A percentile compares a stretch with the other conserved stretches of the same genome.
phyloP scores from a whole-genome alignment of 805 yeast species.

The Spathaspora gorwiae region DNA sequence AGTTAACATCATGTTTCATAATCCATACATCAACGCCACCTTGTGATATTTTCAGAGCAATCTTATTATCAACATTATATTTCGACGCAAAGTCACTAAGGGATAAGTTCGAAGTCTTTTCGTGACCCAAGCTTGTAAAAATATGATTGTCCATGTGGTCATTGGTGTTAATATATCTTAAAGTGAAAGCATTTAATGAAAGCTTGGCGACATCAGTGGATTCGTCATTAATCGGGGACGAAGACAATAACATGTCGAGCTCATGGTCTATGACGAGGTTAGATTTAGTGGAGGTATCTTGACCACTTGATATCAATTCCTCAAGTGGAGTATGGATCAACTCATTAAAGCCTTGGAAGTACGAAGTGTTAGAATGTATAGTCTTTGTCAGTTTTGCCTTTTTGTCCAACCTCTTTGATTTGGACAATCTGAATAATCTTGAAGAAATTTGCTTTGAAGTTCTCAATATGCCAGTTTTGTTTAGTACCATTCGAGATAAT shows the following conservation, averaged over 20 bases:
- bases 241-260: slow-evolving; percentile 23
- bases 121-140: slow-evolving; percentile 5
- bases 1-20: slow-evolving; percentile 14
- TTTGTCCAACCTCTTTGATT: slow-evolving; percentile 19
- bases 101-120: background rate
- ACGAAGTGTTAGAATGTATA: slow-evolving; percentile 1
- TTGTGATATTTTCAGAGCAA: slow-evolving; percentile 6
- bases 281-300: slow-evolving; percentile 11
- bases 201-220: background rate
- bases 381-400: background rate
- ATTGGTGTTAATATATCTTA: background rate
- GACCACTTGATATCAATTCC: slow-evolving; percentile 13
- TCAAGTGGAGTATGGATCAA: slow-evolving; percentile 25
- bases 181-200: background rate
- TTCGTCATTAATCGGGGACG: slow-evolving; percentile 17
- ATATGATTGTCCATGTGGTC: slow-evolving; percentile 2
- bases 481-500: slow-evolving; percentile 35
- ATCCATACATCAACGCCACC: slow-evolving; percentile 16
- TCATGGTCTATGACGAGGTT: slow-evolving; percentile 27
- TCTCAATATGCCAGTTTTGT: slow-evolving; percentile 31
- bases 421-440: slow-evolving; percentile 25
- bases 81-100: background rate
- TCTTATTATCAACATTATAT: background rate
- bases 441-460: slow-evolving; percentile 35
- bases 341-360: slow-evolving; percentile 21